Base-by-base conservation (phyloP, 2,329 filamentous ascomycete species). In the Trichoderma atrobrunneum region DNA sequence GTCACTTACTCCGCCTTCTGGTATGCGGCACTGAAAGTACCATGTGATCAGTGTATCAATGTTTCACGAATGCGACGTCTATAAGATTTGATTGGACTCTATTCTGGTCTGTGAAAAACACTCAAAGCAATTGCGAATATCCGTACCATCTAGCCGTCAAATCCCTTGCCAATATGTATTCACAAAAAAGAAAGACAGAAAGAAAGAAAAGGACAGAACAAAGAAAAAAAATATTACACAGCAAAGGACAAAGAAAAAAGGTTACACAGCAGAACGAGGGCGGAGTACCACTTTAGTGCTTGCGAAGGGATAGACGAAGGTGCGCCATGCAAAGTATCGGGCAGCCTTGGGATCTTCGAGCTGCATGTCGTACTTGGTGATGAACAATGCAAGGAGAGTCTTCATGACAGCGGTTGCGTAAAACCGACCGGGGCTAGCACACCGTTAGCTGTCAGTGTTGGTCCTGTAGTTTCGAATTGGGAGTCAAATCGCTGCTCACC, bases 241-340 rank as follows among this genome's bases (percentile, higher is more conserved):
- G 51, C 5, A 30, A 21, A 14, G 21, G 26, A 26, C 26, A 26
- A 26, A 26, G 26, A 26, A 62, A 39, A 14, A 3, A 18, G 26
- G 12, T 36, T 28, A 67, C 18, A 4, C 21, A 57, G 51, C 3
- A 30, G 32, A 14, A 28, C 64, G 64, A 43, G 51, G 64, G 51
- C 2, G 64, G 11, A 67, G 64, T 14, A 67, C 4, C 14, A 67
- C 51, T 10, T 67, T 67, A 1, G 64, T 67, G 21, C 64, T 67
- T 36, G 64, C 21, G 5, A 43, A 67, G 14, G 64, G 64, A 14
- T 67, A 67, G 11, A 67, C 21, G 18, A 59, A 67, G 21, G 64
- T 67, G 11, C 64, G 64, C 64, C 64, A 67, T 16, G 64, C 64
- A 59, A 67, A 59, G 32, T 67, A 67, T 59, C 64, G 32, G 34